Evolutionary conservation across 306 rosid species (phyloP), one percentile per base, ranked within the genome.

Genomic region (Geum urbanum): DNA sequence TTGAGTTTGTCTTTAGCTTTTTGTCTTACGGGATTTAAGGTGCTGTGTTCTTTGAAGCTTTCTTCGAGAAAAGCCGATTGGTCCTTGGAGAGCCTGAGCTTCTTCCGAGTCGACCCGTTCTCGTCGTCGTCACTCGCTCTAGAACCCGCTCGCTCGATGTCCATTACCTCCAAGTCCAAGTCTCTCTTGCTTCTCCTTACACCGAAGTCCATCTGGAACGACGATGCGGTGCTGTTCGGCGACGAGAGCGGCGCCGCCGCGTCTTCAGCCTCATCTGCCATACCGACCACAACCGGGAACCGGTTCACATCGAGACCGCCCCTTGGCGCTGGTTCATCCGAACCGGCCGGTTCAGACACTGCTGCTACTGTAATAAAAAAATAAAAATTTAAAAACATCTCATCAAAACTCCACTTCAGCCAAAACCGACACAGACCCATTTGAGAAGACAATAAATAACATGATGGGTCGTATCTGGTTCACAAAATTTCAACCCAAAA

Each of bases 1-100:
- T 10, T 10, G 37, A 0, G 35, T n/a, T 60, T 61, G 16, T 49
- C 2, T 15, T 1, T 5, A 1, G 2, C 3, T 8, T 37, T n/a
- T 54, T 37, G 32, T 79, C 96, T 82, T 73, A 95, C 99, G 0
- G 99, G 99, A 66, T 91, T 95, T 51, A 95, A 91, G 47, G 99
- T 89, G 66, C 88, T 79, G 82, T 95, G 97, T 71, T 91, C 95
- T 81, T 95, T 95, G 88, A 95, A 95, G 67, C 90, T 89, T 12
- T 89, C 90, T 77, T 95, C 99, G 3, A 95, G 99, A 15, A 87
- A 95, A 78, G 95, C 92, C 0, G 99, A 95, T 63, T 95, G 99
- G 14, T 89, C 83, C 58, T 91, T 95, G 2, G 97, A 86, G 69
- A 95, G 91, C 65, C 99, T 81, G 53, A 95, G 99, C 62, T 95